Base-by-base conservation (phyloP, 495 filamentous ascomycete genomes). In the Neurospora sp. region DNA sequence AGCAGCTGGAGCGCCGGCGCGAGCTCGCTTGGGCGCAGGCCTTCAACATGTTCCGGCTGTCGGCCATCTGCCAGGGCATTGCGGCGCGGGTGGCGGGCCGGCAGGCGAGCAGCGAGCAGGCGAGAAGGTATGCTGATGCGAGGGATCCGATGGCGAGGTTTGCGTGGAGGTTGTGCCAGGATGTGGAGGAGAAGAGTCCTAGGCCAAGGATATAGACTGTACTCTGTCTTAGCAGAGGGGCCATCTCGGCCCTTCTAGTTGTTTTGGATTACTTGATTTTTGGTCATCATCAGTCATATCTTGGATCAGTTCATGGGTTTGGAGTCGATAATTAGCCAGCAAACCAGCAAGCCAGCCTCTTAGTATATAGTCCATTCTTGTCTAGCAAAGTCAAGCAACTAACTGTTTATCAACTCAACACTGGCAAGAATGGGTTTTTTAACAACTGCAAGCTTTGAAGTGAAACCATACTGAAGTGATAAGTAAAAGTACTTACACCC, bases 41-140 rank as follows among this genome's bases (percentile, higher is more conserved):
- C 6, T 90, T 90, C 77, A 85, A 84, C 74, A 84, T 89, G 35
- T 89, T 88, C 74, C 80, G 87, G 40, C 88, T 87, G 48, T 86
- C 91, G 14, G 90, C 95, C 42, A 96, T 99, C 78, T 93, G 93
- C 84, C 96, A 99, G 82, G 95, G 96, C 2, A 97, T 99, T 78
- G 93, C 93, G 41, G 95, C 95, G 59, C 85, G 96, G 71, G 90
- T 89, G 75, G 96, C 96, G 53, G 82, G 86, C 45, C 83, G 96
- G 44, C 96, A 99, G 87, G 96, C 96, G 12, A 98, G 94, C 80
- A 96, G 93, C 81, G 90, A 87, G 70, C 86, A 91, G 74, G 96
- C 96, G 20, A 85, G 82, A 69, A 87, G 90, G 48, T 93, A 97
- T 81, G 93, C 82, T 9, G 83, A 83, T 45, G 84, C 86, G 77